Evolutionary conservation across 345 rosid genomes (phyloP), one percentile per base, ranked within the genome.

Genomic region (Euphorbia lathyris): DNA sequence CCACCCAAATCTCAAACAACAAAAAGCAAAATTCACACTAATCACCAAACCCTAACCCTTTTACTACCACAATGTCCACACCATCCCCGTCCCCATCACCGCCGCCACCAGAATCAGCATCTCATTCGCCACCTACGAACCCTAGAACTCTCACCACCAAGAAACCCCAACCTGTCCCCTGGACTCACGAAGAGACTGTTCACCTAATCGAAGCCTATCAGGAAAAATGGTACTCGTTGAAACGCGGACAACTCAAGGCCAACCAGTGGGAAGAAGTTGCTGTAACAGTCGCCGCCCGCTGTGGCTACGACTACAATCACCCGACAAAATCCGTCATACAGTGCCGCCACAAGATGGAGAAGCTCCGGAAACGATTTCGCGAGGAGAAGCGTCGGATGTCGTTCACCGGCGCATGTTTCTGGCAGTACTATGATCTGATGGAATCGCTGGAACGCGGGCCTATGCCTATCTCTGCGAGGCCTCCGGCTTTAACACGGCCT

Each of bases 271-370:
- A 91, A 58, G 94, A 88, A 58, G 84, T 91, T 27, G 87, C 92
- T 68, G 85, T 52, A 20, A 67, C 83, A 52, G 88, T 88, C 72
- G 87, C 91, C 25, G 77, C 76, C 61, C 89, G 89, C 66, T 86
- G 93, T 78, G 86, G 88, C 79, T 82, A 79, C 74, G 84, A 83
- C 55, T 61, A 70, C 79, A 51, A 71, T 47, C 82, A 78, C 19
- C 65, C 80, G 27, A 61, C 76, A 0, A 83, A 87, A 68, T 71
- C 96, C 64, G 57, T 89, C 51, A 71, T 83, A 55, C 94, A 90
- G 82, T 91, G 92, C 78, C 84, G 91, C 56, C 96, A 86, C 83
- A 85, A 90, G 88, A 92, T 92, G 83, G 94, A 92, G 85, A 92
- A 90, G 84, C 82, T 92, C 74, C 90, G 94, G 36, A 79, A 84